These are phyloP conservation scores for Fusarium transvaalense DNA, from an alignment of 2,329 filamentous ascomycete genomes.

Conservation along the genomic window DNA sequence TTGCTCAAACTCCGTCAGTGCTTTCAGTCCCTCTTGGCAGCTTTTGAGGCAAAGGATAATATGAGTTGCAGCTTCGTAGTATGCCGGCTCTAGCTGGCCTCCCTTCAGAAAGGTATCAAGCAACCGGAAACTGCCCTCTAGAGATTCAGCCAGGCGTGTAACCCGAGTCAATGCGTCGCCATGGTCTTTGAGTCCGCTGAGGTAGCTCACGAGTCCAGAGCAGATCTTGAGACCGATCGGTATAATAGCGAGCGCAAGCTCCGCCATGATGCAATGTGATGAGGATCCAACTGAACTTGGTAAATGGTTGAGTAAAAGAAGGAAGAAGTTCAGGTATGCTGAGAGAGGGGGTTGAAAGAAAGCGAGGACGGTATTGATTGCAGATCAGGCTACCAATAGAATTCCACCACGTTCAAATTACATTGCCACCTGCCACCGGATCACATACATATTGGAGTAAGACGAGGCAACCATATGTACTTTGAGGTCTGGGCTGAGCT, in stretches of 20 bases:
- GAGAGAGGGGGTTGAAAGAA: too few species aligned
- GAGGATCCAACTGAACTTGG: too few species aligned
- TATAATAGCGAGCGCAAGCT: slow-evolving; percentile 6
- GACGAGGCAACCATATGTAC: too few species aligned
- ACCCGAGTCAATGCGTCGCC: neutral
- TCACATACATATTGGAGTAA: too few species aligned
- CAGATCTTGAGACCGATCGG: neutral
- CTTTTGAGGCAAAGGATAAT: neutral
- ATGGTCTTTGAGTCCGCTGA: neutral
- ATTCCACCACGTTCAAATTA: neutral
- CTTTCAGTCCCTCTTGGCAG: neutral
- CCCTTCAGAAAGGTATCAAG: neutral
- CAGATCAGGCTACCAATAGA: neutral
- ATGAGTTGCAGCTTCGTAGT: neutral
- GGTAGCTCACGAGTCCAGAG: neutral
- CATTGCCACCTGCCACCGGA: too few species aligned
- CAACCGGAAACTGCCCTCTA: neutral
- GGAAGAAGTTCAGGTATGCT: too few species aligned
- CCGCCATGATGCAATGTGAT: too few species aligned
- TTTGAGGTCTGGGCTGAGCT: too few species aligned
- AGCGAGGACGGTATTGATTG: too few species aligned
- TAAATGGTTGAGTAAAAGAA: too few species aligned
- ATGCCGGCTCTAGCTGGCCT: fast-evolving
- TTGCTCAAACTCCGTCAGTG: neutral
- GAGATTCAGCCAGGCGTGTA: neutral